Conservation (phyloP, 2,329 filamentous ascomycete genomes). For the Fusarium vanettenii region DNA sequence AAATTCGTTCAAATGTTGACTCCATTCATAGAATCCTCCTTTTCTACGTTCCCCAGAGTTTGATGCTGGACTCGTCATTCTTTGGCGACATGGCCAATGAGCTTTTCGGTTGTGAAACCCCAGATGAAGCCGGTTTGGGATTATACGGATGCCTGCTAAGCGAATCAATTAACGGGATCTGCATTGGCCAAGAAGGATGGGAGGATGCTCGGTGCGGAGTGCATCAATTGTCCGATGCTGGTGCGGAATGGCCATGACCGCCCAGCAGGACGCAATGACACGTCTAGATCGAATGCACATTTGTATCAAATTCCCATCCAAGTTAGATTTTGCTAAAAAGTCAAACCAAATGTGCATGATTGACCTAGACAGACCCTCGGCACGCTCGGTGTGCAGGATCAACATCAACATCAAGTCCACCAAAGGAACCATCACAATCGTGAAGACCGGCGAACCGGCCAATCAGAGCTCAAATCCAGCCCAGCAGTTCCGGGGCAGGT, state of each 20-base stretch:
- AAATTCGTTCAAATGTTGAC: neutral
- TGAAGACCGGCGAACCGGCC: neutral
- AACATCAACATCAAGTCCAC: neutral
- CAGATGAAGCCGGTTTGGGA: neutral
- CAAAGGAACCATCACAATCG: neutral
- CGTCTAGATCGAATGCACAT: neutral
- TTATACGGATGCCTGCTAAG: neutral
- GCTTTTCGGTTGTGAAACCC: neutral
- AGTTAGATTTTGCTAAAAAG: neutral
- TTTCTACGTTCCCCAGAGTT: neutral
- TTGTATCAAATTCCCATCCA: neutral
- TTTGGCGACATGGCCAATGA: constrained; percentile 18
- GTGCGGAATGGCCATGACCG: rapidly evolving
- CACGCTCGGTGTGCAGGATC: neutral
- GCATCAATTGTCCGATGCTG: neutral
- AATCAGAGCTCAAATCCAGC: neutral
- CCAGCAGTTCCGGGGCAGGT: neutral
- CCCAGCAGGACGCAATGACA: neutral
- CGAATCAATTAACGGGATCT: neutral
- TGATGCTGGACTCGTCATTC: neutral
- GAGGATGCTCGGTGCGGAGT: neutral
- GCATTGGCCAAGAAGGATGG: neutral
- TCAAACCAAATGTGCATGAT: neutral
- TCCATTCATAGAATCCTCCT: neutral
- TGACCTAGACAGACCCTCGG: neutral